Evolutionary conservation across 805 yeast species (phyloP).

Genomic region (Wickerhamiella slavikovae): DNA sequence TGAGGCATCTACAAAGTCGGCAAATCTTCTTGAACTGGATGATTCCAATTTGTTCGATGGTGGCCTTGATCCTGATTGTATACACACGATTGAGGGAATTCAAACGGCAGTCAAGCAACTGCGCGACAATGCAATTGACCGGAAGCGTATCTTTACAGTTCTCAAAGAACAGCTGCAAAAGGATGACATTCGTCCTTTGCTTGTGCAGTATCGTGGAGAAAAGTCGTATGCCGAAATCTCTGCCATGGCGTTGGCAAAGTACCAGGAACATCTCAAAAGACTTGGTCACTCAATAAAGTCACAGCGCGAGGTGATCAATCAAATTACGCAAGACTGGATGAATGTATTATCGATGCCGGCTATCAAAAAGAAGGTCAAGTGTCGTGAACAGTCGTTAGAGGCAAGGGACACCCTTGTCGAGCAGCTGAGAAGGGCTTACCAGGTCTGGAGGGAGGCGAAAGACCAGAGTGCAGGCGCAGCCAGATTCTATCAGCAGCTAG

Average conservation of each 20-base stretch:
- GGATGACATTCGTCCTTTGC: constrained; percentile 67
- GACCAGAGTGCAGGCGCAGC: too few species aligned
- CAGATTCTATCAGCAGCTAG: too few species aligned
- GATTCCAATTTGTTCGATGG: constrained; percentile 23
- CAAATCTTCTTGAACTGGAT: constrained; percentile 43
- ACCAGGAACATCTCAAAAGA: constrained; percentile 44
- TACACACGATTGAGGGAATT: constrained; percentile 33
- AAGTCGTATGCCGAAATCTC: constrained; percentile 39
- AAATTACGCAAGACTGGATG: constrained; percentile 27
- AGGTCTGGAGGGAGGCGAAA: constrained; percentile 35
- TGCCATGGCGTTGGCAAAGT: constrained; percentile 55
- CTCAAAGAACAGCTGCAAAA: constrained; percentile 49
- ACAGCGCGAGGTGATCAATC: constrained; percentile 34
- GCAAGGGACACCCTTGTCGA: constrained; percentile 20
- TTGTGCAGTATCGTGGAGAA: constrained; percentile 42
- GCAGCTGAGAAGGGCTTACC: constrained; percentile 28
- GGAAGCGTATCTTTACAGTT: constrained; percentile 36
- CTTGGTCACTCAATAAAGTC: constrained; percentile 46
- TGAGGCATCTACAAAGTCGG: not conserved
- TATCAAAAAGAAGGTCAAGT: constrained; percentile 22
- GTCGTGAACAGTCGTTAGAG: constrained; percentile 19
- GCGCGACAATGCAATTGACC: constrained; percentile 40
- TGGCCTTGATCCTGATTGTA: constrained; percentile 21
- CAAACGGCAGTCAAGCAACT: constrained; percentile 39
- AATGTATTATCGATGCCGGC: constrained; percentile 25